Base-by-base conservation (phyloP, 331 rosid genomes). In the Cydonia oblonga region DNA sequence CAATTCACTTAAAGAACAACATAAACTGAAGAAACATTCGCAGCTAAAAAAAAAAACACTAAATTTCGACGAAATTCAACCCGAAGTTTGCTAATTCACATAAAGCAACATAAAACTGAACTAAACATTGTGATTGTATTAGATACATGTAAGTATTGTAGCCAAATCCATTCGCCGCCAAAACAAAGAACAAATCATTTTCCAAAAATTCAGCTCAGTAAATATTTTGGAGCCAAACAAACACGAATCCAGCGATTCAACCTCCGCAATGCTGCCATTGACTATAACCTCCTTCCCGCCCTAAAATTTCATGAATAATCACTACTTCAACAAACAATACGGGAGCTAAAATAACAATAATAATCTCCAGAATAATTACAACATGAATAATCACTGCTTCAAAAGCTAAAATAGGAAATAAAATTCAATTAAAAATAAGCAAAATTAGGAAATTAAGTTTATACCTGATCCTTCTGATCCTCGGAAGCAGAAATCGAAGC, bases 391-490 rank as follows among this genome's bases (percentile, higher is more conserved):
- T 26, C 16, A 72, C 14, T 18, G 16, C 54, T 16, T 29, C 11
- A 11, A 4, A 62, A 7, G 42, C 23, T 35, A 29, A 62, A 29
- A 62, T 16, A 7, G 42, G 24, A 26, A 59, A 24, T 16, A 33
- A 70, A 8, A 1, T 5, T 25, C 20, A 29, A 60, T 3, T 6
- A 46, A 7, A 19, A 14, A 58, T 2, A 44, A 57, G 24, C 40
- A 3, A 69, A 67, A 30, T 53, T 2, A 11, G n/a, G 65, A 44
- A 51, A 70, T 32, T 3, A 4, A 5, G 1, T 30, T 19, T 10
- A 11, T 8, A 86, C 98, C 96, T 92, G 92, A 75, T 90, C 96
- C 71, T 90, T 92, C 75, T 85, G 91, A 80, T 92, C 96, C 80
- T 90, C 96, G 13, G 88, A 73, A 69, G 93, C 79, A 16, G 96